A percentile compares a stretch with the other conserved stretches of the same genome.
phyloP scores from a whole-genome alignment of 2,329 filamentous ascomycete species.

The Microcera coccophila region DNA sequence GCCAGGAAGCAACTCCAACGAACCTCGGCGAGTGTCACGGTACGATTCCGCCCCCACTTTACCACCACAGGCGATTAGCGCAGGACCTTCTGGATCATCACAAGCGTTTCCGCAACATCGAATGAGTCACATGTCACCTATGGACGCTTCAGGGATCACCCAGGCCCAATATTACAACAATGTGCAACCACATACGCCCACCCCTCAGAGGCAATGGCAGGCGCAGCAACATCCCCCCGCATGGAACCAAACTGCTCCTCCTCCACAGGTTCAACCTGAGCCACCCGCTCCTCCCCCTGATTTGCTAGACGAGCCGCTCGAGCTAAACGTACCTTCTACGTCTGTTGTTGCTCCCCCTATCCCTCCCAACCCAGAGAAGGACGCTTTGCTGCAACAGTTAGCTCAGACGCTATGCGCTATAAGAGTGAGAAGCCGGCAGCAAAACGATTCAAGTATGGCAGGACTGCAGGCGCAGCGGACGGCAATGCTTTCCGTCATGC shows the following conservation, averaged over 20 bases:
- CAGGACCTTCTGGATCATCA: slow-evolving; percentile 11
- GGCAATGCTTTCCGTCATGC: slow-evolving; percentile 68
- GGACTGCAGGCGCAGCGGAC: slow-evolving; percentile 74
- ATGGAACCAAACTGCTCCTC: slow-evolving; percentile 25
- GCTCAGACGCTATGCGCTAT: slow-evolving; percentile 65
- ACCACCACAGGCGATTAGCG: slow-evolving; percentile 31
- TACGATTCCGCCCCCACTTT: slow-evolving; percentile 49
- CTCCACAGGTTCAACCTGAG: slow-evolving; percentile 18
- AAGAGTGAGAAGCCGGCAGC: slow-evolving; percentile 63
- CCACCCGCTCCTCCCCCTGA: slow-evolving; percentile 46
- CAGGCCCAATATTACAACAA: slow-evolving; percentile 19
- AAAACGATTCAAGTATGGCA: slow-evolving; percentile 70
- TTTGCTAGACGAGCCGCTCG: slow-evolving; percentile 54
- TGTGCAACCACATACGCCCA: slow-evolving; percentile 12
- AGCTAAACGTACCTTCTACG: slow-evolving; percentile 46
- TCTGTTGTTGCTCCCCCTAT: slow-evolving; percentile 73
- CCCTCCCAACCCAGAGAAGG: slow-evolving; percentile 93
- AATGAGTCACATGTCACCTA: slow-evolving; percentile 14
- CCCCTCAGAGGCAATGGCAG: slow-evolving; percentile 25
- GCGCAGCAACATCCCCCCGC: slow-evolving; percentile 19
- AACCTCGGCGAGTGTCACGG: slow-evolving; percentile 32
- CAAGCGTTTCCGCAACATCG: slow-evolving; percentile 16
- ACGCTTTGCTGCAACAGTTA: slow-evolving; percentile 75
- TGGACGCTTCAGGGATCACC: slow-evolving; percentile 9
- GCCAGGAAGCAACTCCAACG: slow-evolving; percentile 12